These are phyloP conservation scores for Entomortierella parvispora DNA, from an alignment of 192 early-diverging fungal species.

Conservation along the genomic window DNA sequence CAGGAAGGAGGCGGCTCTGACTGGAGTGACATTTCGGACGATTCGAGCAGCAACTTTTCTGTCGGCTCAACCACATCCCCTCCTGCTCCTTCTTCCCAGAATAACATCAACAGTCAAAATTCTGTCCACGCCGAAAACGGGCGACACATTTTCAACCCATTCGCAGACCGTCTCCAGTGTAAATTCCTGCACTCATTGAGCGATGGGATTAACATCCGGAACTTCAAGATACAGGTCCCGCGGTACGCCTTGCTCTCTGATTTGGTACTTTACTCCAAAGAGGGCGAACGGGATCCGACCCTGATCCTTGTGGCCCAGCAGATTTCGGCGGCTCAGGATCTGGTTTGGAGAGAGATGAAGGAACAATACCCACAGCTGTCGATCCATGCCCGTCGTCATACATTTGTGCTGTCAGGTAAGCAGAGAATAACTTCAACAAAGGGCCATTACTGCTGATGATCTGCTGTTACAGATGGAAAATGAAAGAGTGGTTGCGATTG, in stretches of 20 bases:
- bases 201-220: slow-evolving; percentile 64
- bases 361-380: slow-evolving; percentile 34
- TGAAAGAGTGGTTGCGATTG: neutral
- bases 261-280: slow-evolving; percentile 57
- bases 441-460: too few relatives aligned
- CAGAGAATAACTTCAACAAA: neutral
- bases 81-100: neutral
- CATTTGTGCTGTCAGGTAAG: slow-evolving; percentile 60
- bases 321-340: slow-evolving; percentile 55
- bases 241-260: slow-evolving; percentile 62
- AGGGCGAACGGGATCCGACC: slow-evolving; percentile 34
- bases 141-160: slow-evolving; percentile 1
- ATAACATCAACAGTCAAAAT: slow-evolving; percentile 8
- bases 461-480: too few relatives aligned
- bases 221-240: slow-evolving; percentile 63
- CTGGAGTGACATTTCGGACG: too few relatives aligned
- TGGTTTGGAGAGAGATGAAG: slow-evolving; percentile 37
- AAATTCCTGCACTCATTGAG: slow-evolving; percentile 38
- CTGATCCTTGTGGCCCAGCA: slow-evolving; percentile 53
- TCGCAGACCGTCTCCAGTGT: neutral
- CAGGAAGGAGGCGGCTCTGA: neutral
- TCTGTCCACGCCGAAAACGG: slow-evolving; percentile 3
- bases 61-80: neutral
- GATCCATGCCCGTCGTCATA: slow-evolving; percentile 42
- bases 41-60: neutral